Conservation (phyloP, 495 filamentous ascomycete species). For the Penicillium lividum region DNA sequence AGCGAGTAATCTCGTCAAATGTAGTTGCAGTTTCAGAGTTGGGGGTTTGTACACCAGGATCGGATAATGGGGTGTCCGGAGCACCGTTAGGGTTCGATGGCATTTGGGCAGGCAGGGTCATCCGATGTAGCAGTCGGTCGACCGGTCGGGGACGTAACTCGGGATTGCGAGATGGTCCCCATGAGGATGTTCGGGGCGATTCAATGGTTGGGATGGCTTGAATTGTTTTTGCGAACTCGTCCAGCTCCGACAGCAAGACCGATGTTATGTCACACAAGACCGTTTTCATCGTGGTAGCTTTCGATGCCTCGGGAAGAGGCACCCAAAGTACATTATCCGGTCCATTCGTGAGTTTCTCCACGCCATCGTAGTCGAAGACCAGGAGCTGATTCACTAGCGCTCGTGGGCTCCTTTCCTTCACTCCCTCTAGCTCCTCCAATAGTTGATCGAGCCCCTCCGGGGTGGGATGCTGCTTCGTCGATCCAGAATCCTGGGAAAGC, state of each 20-base stretch:
- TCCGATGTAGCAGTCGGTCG: slow-evolving; percentile 56
- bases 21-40: slow-evolving; percentile 63
- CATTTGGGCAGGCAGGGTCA: slow-evolving; percentile 75
- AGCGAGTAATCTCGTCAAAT: slow-evolving; percentile 68
- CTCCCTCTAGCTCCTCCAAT: slow-evolving; percentile 59
- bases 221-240: slow-evolving; percentile 78
- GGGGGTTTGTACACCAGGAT: slow-evolving; percentile 44
- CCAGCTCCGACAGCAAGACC: slow-evolving; percentile 81
- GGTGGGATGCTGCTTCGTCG: slow-evolving; percentile 28
- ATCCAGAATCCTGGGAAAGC: slow-evolving; percentile 43
- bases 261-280: slow-evolving; percentile 91
- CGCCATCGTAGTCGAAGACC: slow-evolving; percentile 67
- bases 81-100: slow-evolving; percentile 53
- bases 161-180: slow-evolving; percentile 47
- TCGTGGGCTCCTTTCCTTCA: slow-evolving; percentile 66
- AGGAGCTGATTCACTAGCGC: slow-evolving; percentile 76
- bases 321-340: slow-evolving; percentile 64
- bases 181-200: slow-evolving; percentile 61
- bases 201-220: slow-evolving; percentile 79
- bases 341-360: slow-evolving; percentile 43
- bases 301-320: slow-evolving; percentile 68
- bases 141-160: slow-evolving; percentile 48
- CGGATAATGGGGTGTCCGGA: slow-evolving; percentile 54
- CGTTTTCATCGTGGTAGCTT: slow-evolving; percentile 89
- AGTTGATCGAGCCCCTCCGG: slow-evolving; percentile 60